Conservation (phyloP, 495 filamentous ascomycete species). For the Xylaria grammica region DNA sequence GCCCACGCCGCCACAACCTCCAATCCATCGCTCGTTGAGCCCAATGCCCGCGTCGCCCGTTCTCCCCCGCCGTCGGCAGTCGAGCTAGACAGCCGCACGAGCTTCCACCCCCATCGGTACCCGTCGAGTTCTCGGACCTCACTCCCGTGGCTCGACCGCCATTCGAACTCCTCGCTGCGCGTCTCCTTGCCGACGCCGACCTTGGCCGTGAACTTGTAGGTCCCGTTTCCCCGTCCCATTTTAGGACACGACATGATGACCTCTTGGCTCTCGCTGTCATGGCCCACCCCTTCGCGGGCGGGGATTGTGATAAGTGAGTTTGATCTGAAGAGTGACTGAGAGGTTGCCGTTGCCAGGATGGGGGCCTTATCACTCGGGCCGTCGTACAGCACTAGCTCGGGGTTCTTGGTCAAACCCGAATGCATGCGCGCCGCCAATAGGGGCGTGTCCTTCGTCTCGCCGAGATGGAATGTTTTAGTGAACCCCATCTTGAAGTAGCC, state of each 20-base stretch:
- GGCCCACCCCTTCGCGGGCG: conserved; percentile 1
- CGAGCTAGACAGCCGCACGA: conserved; percentile 28
- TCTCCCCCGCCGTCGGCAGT: conserved; percentile 20
- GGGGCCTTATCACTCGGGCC: conserved; percentile 29
- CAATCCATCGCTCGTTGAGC: conserved; percentile 34
- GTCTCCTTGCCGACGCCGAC: conserved; percentile 32
- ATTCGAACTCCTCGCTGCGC: conserved; percentile 35
- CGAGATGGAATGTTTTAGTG: conserved; percentile 27
- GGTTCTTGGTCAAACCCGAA: conserved; percentile 24
- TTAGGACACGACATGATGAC: conserved; percentile 16
- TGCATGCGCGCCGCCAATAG: conserved; percentile 28
- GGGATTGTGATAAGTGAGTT: conserved; percentile 23
- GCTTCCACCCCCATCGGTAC: conserved; percentile 31
- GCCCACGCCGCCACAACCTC: conserved; percentile 34
- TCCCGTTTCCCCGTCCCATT: conserved; percentile 1
- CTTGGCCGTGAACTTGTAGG: conserved; percentile 24
- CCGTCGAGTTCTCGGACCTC: conserved; percentile 31
- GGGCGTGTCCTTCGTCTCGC: conserved; percentile 29
- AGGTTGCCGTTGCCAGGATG: conserved; percentile 28
- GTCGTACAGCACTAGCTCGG: conserved; percentile 29
- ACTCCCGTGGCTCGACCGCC: conserved; percentile 33
- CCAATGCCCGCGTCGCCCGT: conserved; percentile 22
- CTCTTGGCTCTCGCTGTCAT: conserved; percentile 12
- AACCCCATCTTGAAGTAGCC: conserved; percentile 26
- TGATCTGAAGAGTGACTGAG: conserved; percentile 22